phyloP scores from a whole-genome alignment of 202 grass and related monocot species.

The Brachypodium distachyon region DNA sequence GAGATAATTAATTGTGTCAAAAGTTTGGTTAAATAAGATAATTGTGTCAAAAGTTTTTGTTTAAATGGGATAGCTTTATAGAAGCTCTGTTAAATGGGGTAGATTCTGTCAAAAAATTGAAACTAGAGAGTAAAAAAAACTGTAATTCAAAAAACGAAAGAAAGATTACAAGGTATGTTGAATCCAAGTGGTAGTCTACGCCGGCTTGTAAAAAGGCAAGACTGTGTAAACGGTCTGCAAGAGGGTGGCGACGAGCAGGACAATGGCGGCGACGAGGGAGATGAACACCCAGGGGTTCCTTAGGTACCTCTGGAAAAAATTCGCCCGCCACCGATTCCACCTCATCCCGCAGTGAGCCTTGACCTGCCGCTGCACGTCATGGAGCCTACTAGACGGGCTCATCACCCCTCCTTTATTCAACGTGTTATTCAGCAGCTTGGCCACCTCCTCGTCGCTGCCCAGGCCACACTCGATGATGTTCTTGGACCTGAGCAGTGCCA shows the following conservation, averaged over 20 bases:
- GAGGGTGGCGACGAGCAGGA: background rate
- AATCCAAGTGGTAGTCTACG: background rate
- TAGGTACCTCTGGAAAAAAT: background rate
- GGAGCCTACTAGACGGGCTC: background rate
- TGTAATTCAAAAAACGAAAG: too few species aligned
- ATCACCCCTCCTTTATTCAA: background rate
- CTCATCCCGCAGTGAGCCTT: background rate
- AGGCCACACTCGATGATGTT: background rate
- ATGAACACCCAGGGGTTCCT: background rate
- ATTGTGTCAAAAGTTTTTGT: too few species aligned
- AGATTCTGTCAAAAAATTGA: too few species aligned
- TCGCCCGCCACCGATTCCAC: background rate
- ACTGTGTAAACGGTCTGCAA: background rate
- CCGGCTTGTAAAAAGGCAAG: background rate
- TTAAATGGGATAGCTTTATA: too few species aligned
- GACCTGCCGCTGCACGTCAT: background rate
- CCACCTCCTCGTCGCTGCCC: background rate
- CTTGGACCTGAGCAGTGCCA: constrained; percentile 31
- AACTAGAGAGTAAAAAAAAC: too few species aligned
- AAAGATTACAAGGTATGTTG: background rate
- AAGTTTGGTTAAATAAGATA: too few species aligned
- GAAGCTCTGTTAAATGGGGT: too few species aligned
- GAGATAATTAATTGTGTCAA: too few species aligned
- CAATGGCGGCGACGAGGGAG: background rate
- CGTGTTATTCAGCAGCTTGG: background rate